Evolutionary conservation across 2,329 filamentous ascomycete genomes (phyloP), one percentile per base, ranked within the genome.

Genomic region (Diaporthe sp.): DNA sequence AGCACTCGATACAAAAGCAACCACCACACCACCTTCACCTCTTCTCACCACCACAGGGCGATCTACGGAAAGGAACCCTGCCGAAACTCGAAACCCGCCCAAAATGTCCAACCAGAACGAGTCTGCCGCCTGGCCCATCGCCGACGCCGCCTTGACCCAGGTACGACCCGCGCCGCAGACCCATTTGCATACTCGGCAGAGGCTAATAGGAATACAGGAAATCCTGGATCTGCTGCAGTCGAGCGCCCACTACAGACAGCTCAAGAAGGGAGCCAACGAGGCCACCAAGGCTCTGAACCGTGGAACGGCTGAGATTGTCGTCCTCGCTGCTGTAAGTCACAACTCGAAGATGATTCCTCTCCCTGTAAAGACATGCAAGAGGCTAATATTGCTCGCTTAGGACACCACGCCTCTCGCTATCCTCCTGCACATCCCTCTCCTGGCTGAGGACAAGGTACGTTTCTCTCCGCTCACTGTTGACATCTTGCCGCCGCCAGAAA

Each of bases 181-280:
- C 81, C 89, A 97, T 78, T 53, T 39, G 34, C 42, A 34, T 25
- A 60, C 58, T 5, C 31, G 10, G 51, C 55, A 55, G n/a, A 62
- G 31, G 28, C 73, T 71, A 22, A 75, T 34, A 46, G n/a, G 39
- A 10, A 25, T 5, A 74, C 93, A 95, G 88, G 92, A 96, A 84
- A 92, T 98, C 78, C 91, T 98, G 78, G 94, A 97, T 80, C 90
- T 95, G 74, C 89, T 96, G 77, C 94, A 96, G 87, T 92, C 94
- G 82, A 92, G 88, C 73, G 88, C 86, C 88, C 82, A 94, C 86
- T 89, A 91, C 82, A 90, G 92, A 71, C 94, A 97, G 89, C 86
- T 96, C 79, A 97, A 97, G 90, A 97, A 97, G 89, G 94, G 95
- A 77, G 94, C 94, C 83, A 96, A 96, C 90, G 94, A 95, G 84